phyloP scores from a whole-genome alignment of 169 alveolate genomes.

The Fabrea salina region DNA sequence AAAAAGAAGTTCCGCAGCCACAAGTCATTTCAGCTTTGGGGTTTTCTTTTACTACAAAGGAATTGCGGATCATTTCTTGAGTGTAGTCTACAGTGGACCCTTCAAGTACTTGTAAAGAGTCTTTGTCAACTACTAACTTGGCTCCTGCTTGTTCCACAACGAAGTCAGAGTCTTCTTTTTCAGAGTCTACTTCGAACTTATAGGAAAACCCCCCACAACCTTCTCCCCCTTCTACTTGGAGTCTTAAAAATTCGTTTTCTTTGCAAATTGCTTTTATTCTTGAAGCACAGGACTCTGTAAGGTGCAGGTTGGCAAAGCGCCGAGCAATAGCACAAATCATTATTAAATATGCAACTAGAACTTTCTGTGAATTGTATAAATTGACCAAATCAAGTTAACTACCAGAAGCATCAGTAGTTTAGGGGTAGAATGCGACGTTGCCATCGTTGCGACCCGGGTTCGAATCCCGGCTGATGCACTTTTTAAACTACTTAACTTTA shows the following conservation, averaged over 20 bases:
- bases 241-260: neutral
- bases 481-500: slow-evolving; percentile 29
- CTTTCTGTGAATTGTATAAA: too few species aligned
- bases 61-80: slow-evolving; percentile 36
- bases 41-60: slow-evolving; percentile 39
- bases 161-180: neutral
- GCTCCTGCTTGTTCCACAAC: slow-evolving; percentile 36
- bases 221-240: neutral
- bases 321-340: too few species aligned
- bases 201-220: slow-evolving; percentile 23
- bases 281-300: too few species aligned
- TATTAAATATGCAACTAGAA: too few species aligned
- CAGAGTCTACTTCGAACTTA: neutral
- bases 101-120: slow-evolving; percentile 24
- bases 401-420: slow-evolving; percentile 79
- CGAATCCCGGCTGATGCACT: slow-evolving; percentile 85
- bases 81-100: slow-evolving; percentile 39
- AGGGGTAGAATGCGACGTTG: slow-evolving; percentile 83
- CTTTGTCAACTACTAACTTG: slow-evolving; percentile 29
- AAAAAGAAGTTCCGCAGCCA: slow-evolving; percentile 47
- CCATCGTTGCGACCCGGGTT: slow-evolving; percentile 88
- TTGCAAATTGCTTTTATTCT: neutral
- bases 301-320: too few species aligned
- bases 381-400: too few species aligned
- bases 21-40: slow-evolving; percentile 51